A percentile compares a stretch with the other conserved stretches of the same genome.
These are phyloP conservation scores for Dothiorella sarmentorum DNA, from an alignment of 2,329 filamentous ascomycete genomes.

Conservation along the genomic window DNA sequence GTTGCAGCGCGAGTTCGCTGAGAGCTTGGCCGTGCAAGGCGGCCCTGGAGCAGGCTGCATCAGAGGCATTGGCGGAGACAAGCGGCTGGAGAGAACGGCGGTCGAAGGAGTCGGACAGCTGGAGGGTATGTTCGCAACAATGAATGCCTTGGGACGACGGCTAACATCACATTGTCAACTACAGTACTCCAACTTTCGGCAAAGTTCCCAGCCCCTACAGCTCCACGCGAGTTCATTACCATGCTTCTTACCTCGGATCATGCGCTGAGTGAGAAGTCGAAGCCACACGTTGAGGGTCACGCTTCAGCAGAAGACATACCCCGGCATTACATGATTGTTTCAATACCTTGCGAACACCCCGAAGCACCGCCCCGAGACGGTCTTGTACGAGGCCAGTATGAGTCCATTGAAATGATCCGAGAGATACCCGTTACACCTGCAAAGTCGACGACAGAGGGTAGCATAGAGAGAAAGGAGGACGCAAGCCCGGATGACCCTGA, in stretches of 20 bases:
- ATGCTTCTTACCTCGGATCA: constrained; percentile 65
- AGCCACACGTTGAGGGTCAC: constrained; percentile 24
- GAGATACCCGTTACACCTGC: constrained; percentile 63
- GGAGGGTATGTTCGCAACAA: constrained; percentile 49
- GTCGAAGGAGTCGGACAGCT: constrained; percentile 60
- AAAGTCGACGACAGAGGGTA: constrained; percentile 39
- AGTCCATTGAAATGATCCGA: constrained; percentile 86
- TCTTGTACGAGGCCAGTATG: constrained; percentile 81
- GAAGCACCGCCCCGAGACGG: constrained; percentile 67
- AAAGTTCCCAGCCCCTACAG: constrained; percentile 84
- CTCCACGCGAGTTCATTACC: constrained; percentile 83
- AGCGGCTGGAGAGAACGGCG: constrained; percentile 61
- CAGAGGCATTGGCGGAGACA: constrained; percentile 81
- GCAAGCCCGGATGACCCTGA: constrained; percentile 45
- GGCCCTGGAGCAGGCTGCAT: constrained; percentile 71
- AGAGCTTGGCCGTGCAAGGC: constrained; percentile 69
- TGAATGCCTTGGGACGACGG: not conserved
- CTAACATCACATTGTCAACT: not conserved
- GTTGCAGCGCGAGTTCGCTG: constrained; percentile 73
- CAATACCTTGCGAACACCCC: constrained; percentile 76
- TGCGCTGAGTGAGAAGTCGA: constrained; percentile 48
- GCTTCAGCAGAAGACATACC: constrained; percentile 44
- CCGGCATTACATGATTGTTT: constrained; percentile 80
- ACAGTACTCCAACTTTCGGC: constrained; percentile 80
- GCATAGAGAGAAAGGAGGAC: constrained; percentile 28